Base-by-base conservation (phyloP, 2,329 filamentous ascomycete species). In the Aureobasidium sp. region DNA sequence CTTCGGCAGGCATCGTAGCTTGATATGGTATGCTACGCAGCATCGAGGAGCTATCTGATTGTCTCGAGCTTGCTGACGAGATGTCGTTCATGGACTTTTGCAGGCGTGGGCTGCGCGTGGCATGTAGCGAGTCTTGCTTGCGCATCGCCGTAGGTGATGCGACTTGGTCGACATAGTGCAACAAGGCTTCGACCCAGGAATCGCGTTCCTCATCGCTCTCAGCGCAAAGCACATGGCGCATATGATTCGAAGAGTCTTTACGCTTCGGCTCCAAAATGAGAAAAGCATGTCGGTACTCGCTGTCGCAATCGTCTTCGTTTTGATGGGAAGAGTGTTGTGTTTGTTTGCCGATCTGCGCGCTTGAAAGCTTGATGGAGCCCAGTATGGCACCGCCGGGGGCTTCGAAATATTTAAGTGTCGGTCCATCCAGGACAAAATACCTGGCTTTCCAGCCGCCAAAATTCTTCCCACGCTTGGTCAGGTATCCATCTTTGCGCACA, bases 361-460 rank as follows among this genome's bases (percentile, higher is more conserved):
- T 86, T 59, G 85, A 81, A 29, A 98, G 78, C 71, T 94, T 96
- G 71, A 98, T 97, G 1, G 89, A 91, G 3, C 93, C 93, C 34
- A 97, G 74, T 66, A 96, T 89, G 14, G 89, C 83, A 39, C 93
- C 93, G 44, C 91, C 90, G 3, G 89, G 90, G 2, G 86, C 82
- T 69, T 98, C 93, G 63, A 88, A 97, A 67, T 98, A 98, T 62
- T 86, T 90, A 62, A 98, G 72, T 54, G 84, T 77, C 4, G 84
- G 79, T 8, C 83, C 83, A 61, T 87, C 80, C 3, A 88, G 72
- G 12, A 85, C 76, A 63, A 87, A 87, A 63, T 81, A 86, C 54
- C 84, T 74, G 10, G 90, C 90, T 70, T 98, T 98, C 93, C 93
- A 98, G 44, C 93, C 93, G 48, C 93, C 93, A 71, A 98, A 98